Evolutionary conservation across 768 basidiomycete species (phyloP).

Genomic region (Lactarius vividus): DNA sequence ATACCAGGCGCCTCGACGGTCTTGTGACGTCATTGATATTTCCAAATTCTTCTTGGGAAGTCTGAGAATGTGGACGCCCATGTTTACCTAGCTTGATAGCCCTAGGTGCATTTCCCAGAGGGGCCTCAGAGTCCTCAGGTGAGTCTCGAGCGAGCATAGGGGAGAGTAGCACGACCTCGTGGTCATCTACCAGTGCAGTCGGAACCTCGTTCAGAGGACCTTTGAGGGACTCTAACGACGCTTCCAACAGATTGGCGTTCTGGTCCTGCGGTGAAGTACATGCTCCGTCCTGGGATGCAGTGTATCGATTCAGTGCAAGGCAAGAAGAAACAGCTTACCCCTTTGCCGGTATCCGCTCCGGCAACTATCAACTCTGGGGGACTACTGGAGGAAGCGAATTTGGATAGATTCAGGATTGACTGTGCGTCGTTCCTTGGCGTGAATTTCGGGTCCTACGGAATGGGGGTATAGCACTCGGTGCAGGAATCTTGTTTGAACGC

Average conservation of each 20-base stretch:
- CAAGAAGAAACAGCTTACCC: conserved; percentile 23
- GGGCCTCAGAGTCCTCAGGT: neutral
- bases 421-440: conserved; percentile 22
- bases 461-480: neutral
- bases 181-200: neutral
- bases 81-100: conserved; percentile 9
- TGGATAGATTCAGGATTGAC: conserved; percentile 35
- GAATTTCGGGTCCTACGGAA: conserved; percentile 26
- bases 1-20: conserved; percentile 16
- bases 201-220: neutral
- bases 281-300: neutral
- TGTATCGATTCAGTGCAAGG: neutral
- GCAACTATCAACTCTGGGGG: conserved; percentile 24
- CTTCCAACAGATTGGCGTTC: neutral
- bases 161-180: neutral
- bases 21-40: conserved; percentile 8
- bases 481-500: neutral
- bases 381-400: conserved; percentile 33
- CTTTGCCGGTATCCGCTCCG: conserved; percentile 29
- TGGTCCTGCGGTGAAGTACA: neutral
- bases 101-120: neutral
- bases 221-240: neutral
- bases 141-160: neutral
- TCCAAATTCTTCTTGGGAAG: conserved; percentile 34
- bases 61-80: conserved; percentile 31